A percentile compares a stretch with the other conserved stretches of the same genome.
Conservation (phyloP, 495 filamentous ascomycete genomes). For the Xylaria flabelliformis region DNA sequence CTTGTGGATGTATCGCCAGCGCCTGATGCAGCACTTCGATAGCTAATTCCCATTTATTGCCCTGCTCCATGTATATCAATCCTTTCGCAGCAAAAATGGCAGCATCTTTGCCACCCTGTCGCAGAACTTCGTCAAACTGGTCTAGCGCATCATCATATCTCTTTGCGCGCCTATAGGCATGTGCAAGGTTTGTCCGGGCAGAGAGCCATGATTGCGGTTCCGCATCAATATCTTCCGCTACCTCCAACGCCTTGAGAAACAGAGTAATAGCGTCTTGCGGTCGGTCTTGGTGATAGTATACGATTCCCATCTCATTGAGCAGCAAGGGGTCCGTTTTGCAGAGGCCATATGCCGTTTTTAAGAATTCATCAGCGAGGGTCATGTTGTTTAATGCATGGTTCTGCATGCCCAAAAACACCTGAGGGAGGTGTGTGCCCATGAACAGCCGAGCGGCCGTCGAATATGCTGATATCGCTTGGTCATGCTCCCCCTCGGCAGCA, state of each 20-base stretch:
- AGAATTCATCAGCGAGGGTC: slow-evolving; percentile 92
- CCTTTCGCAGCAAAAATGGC: slow-evolving; percentile 77
- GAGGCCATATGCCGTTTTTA: slow-evolving; percentile 81
- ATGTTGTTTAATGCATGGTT: slow-evolving; percentile 95
- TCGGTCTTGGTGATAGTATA: slow-evolving; percentile 89
- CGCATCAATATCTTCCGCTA: slow-evolving; percentile 80
- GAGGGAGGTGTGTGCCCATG: slow-evolving; percentile 94
- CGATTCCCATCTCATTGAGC: slow-evolving; percentile 93
- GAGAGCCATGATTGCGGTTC: slow-evolving; percentile 86
- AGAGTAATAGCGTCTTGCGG: slow-evolving; percentile 72
- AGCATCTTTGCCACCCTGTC: slow-evolving; percentile 74
- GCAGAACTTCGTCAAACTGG: slow-evolving; percentile 82
- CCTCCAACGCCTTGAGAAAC: slow-evolving; percentile 74
- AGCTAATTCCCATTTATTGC: slow-evolving; percentile 66
- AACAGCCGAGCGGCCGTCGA: slow-evolving; percentile 94
- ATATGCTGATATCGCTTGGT: slow-evolving; percentile 98
- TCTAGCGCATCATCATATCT: slow-evolving; percentile 72
- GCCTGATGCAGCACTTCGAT: slow-evolving; percentile 75
- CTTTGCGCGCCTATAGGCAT: slow-evolving; percentile 79
- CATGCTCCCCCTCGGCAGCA: slow-evolving; percentile 99
- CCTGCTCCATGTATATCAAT: slow-evolving; percentile 72
- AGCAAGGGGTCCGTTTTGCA: slow-evolving; percentile 84
- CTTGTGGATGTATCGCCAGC: slow-evolving; percentile 70
- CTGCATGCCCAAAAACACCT: slow-evolving; percentile 98
- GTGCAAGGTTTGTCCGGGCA: slow-evolving; percentile 85